phyloP scores from a whole-genome alignment of 2,329 filamentous ascomycete species.

The Fusarium transvaalense region DNA sequence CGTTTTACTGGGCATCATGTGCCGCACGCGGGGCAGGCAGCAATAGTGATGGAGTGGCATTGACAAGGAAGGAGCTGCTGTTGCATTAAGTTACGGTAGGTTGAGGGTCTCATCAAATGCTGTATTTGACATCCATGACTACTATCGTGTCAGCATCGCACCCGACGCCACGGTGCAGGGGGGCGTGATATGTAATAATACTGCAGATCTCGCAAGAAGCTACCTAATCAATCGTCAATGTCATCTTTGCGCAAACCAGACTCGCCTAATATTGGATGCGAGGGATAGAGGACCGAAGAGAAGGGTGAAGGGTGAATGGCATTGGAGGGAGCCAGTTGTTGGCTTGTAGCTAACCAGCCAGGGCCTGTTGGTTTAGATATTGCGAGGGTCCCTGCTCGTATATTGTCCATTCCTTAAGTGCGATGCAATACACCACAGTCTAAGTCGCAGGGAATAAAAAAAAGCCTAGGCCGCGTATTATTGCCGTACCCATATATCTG shows the following conservation, averaged over 20 bases:
- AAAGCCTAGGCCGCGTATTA: slow-evolving; percentile 14
- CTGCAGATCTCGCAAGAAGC: slow-evolving; percentile 2
- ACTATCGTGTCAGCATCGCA: slow-evolving; percentile 35
- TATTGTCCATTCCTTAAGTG: slow-evolving; percentile 15
- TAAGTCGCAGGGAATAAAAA: slow-evolving; percentile 18
- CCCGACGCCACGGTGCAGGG: slow-evolving; percentile 26
- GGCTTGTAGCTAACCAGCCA: slow-evolving; percentile 15
- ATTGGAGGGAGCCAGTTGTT: slow-evolving; percentile 2
- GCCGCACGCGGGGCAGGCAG: slow-evolving; percentile 27
- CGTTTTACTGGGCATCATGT: slow-evolving; percentile 10
- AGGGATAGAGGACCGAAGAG: background rate
- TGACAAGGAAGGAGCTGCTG: slow-evolving; percentile 27
- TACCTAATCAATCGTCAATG: slow-evolving; percentile 2
- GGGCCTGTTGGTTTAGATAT: background rate
- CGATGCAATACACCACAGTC: background rate
- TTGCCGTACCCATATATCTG: slow-evolving; percentile 36
- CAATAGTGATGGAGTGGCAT: slow-evolving; percentile 14
- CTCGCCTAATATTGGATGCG: background rate
- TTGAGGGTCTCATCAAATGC: slow-evolving; percentile 3
- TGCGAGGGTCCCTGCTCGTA: slow-evolving; percentile 14
- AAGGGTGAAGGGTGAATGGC: background rate
- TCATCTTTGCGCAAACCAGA: background rate
- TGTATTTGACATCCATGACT: slow-evolving; percentile 15
- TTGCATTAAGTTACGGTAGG: slow-evolving; percentile 12
- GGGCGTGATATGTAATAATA: slow-evolving; percentile 22